Evolutionary conservation across 805 yeast species (phyloP), one percentile per base, ranked within the genome.

Genomic region (Starmerella potacharoeniae): DNA sequence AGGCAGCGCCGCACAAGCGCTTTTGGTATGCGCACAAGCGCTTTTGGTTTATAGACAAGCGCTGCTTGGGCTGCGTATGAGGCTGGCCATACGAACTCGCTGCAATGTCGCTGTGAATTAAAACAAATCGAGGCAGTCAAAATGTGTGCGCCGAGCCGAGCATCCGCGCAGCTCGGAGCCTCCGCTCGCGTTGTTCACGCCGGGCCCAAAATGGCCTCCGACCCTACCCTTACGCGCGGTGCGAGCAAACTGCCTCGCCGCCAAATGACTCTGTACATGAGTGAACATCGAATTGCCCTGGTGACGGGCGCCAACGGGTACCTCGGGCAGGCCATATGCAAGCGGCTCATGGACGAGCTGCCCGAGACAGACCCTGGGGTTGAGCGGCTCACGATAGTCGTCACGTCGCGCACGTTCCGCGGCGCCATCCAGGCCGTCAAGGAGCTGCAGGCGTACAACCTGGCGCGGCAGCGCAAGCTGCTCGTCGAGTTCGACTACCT

Each of bases 401-500:
- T 91, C 10, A 90, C 97, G 0, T 86, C 96, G 5, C 75, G 99
- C 61, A 86, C 95, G 0, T 74, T 91, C 48, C 89, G 95, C 7
- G 80, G 88, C 55, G 97, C 83, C 5, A 82, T 82, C 55, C 88
- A 84, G 59, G 83, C 83, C 28, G 86, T 91, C 50, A 75, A 73
- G 30, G 69, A 70, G 47, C 79, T 88, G 56, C 65, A 64, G 46
- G 58, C 58, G 44, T 62, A 57, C 53, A 59, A 64, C 17, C 55
- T 36, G 16, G 17, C 53, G 53, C 50, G 44, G 35, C 69, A 69
- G 47, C 75, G 87, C 47, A 66, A 71, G 1, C 85, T 82, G 0
- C 72, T 75, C 33, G 75, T 89, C 6, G 95, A 87, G 65, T 91
- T 83, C 65, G 98, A 93, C 70, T 93, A 93, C 63, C 65, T 90